Percentiles rank a stretch among this genome's conserved stretches.
These are phyloP conservation scores for Candida verbasci DNA, from an alignment of 805 yeast genomes.

Conservation along the genomic window DNA sequence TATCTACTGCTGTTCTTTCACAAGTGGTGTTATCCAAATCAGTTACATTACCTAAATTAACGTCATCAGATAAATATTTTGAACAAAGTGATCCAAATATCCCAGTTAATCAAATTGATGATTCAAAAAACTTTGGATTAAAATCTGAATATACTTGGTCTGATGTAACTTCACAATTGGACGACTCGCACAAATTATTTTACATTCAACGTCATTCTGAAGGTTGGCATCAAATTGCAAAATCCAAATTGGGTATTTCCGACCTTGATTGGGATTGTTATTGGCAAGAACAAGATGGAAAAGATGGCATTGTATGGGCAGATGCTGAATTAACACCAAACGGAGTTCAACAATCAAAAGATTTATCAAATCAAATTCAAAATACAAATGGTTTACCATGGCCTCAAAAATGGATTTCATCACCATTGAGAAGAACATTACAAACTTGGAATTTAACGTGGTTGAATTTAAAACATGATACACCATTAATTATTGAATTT, in stretches of 20 bases:
- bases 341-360: constrained; percentile 17
- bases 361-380: constrained; percentile 12
- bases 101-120: constrained; percentile 1
- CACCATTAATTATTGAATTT: constrained; percentile 22
- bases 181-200: constrained; percentile 16
- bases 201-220: constrained; percentile 32
- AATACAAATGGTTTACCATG: constrained; percentile 15
- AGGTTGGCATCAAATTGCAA: constrained; percentile 24
- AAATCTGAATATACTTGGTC: constrained; percentile 17
- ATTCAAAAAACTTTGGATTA: constrained; percentile 19
- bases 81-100: constrained; percentile 8
- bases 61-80: constrained; percentile 5
- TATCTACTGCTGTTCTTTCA: no score
- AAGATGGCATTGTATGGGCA: constrained; percentile 22
- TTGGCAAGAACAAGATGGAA: constrained; percentile 21
- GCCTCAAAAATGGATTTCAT: constrained; percentile 24
- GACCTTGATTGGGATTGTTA: constrained; percentile 21
- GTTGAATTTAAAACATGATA: constrained; percentile 16
- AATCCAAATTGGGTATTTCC: constrained; percentile 1
- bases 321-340: constrained; percentile 25
- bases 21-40: constrained; percentile 1
- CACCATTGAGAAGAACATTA: constrained; percentile 28
- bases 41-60: constrained; percentile 6
- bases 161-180: constrained; percentile 14
- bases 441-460: constrained; percentile 26